Evolutionary conservation across 1,284 basidiomycete species (phyloP).

Genomic region (Wolfiporia cocos): DNA sequence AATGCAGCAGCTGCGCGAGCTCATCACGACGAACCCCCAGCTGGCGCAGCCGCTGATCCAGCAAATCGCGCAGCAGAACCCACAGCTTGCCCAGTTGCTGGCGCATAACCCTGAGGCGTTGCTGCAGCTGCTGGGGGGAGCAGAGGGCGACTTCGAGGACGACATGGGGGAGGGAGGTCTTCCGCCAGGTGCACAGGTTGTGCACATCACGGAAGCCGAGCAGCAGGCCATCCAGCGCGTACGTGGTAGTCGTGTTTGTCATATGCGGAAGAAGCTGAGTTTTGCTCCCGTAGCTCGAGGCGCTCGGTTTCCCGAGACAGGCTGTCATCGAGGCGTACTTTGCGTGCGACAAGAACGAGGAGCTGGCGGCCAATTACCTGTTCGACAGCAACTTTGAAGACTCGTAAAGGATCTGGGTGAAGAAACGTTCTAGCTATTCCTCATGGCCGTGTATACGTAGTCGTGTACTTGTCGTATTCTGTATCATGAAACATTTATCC

Average conservation of each 20-base stretch:
- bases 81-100: constrained; percentile 63
- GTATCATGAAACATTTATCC: neutral
- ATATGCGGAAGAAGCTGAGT: constrained; percentile 8
- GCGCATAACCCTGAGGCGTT: constrained; percentile 69
- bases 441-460: constrained; percentile 3
- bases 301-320: constrained; percentile 80
- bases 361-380: constrained; percentile 87
- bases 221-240: constrained; percentile 82
- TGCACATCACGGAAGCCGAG: constrained; percentile 81
- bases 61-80: constrained; percentile 73
- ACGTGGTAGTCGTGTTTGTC: constrained; percentile 25
- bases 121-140: constrained; percentile 53
- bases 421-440: constrained; percentile 9
- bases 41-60: constrained; percentile 78
- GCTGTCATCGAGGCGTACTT: constrained; percentile 82
- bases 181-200: constrained; percentile 60
- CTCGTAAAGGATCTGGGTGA: constrained; percentile 11
- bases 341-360: constrained; percentile 93
- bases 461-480: neutral
- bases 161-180: constrained; percentile 43
- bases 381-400: constrained; percentile 75
- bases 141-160: constrained; percentile 37
- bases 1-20: constrained; percentile 62
- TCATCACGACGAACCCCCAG: constrained; percentile 73
- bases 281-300: constrained; percentile 55